Evolutionary conservation across 257 asterid species (phyloP), one percentile per base, ranked within the genome.

Genomic region (Solanum chiquidenum): DNA sequence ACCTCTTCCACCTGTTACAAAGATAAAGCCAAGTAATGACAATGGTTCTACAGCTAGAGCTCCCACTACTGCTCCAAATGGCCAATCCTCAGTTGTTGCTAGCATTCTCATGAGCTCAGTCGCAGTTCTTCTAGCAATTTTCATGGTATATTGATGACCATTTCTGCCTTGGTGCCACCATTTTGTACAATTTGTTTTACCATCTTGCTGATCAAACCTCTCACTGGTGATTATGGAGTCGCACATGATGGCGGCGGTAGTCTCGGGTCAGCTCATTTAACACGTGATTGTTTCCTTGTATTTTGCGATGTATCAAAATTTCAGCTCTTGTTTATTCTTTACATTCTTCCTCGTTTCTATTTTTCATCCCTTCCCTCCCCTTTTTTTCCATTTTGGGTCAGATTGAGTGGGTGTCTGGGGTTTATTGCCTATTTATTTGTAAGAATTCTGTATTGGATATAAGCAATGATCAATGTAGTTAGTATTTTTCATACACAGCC

Each of bases 1-100:
- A 86, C 98, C 98, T 87, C 92, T 97, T 40, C 98, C 99, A 4
- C 89, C 95, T 3, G 96, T 94, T 29, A 64, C 66, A 40, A 86
- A 34, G 77, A 90, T 90, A 85, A 84, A 91, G 25, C 93, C 93
- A 2, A 33, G 42, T 29, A 16, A 79, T 37, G 91, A 86, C 80
- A 90, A 86, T 69, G 91, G 90, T 52, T 40, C 92, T n/a, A 66
- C 88, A 11, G 90, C 94, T 11, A 90, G 90, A 2, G 90, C 90
- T 3, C 94, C 95, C 3, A 80, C 91, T 71, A 23, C 34, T 35
- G 73, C 93, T 44, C 91, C 87, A 85, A 95, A 86, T 21, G 98
- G 95, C 84, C 96, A 93, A 89, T 85, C 94, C 64, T 9, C 88
- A 12, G 83, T 91, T 37, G 94, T 87, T 85, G 94, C 93, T 52